Evolutionary conservation across 352 stramenopile species (phyloP), one percentile per base, ranked within the genome.

Genomic region (Globisporangium barbulae): DNA sequence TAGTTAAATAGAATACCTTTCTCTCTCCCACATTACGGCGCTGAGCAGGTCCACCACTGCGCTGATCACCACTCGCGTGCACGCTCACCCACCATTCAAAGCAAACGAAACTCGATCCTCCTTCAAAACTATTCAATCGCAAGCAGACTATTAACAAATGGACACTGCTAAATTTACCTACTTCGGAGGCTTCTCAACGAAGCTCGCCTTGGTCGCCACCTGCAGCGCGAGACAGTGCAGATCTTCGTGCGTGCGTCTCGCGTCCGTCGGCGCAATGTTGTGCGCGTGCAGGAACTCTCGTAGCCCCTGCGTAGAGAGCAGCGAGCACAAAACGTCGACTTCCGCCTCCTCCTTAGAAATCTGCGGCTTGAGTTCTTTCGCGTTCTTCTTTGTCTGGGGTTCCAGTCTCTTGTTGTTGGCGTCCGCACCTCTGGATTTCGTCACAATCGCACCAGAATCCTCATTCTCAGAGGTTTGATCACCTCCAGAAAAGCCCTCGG

Each of bases 241-340:
- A 6, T 93, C 79, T 58, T 90, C 79, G 58, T 91, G 85, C 2
- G 56, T 72, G 44, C 58, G 67, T 25, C 50, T 64, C 13, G 44
- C 64, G 53, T 68, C 73, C 61, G 4, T 50, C 1, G 78, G 54
- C 25, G 88, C 72, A 22, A 92, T 83, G 55, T 85, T 71, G 42
- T 92, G 78, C 31, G 71, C 68, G 49, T 88, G 65, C 25, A 94
- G 71, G 58, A 85, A 89, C 37, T 78, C 74, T n/a, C 83, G 75
- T 44, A 94, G 63, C 15, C 80, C 85, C 7, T 81, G 70, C 1
- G 83, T 88, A n/a, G 85, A 94, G 64, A 94, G 67, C 22, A 94
- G 64, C 53, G 85, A 94, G 70, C 85, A 94, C 53, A 94, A 64
- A 52, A 90, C 85, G 63, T 94, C 81, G 28, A 94, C 68, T 19